phyloP scores from a whole-genome alignment of 495 filamentous ascomycete species.

The Penicillium samsonianum region DNA sequence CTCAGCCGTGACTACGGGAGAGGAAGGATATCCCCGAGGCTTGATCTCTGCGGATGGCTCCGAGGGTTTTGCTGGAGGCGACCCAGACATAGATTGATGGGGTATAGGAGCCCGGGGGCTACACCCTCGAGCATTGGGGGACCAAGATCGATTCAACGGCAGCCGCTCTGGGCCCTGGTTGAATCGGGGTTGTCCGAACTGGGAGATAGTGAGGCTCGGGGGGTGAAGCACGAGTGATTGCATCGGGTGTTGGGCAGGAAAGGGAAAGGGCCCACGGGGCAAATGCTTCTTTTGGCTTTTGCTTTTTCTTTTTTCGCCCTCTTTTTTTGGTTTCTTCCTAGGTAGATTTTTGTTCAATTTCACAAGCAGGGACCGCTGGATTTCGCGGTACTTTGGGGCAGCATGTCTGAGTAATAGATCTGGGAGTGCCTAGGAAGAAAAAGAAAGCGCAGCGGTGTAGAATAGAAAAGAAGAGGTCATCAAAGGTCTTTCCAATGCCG shows the following conservation, averaged over 20 bases:
- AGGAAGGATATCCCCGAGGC: conserved; percentile 51
- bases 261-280: conserved; percentile 19
- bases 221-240: conserved; percentile 53
- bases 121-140: conserved; percentile 66
- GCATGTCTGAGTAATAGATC: conserved; percentile 39
- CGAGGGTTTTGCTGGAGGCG: conserved; percentile 62
- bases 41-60: conserved; percentile 58
- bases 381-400: conserved; percentile 28
- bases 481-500: conserved; percentile 25
- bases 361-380: conserved; percentile 28
- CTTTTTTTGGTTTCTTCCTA: conserved; percentile 1
- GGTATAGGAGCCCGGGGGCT: conserved; percentile 66
- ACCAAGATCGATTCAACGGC: conserved; percentile 68
- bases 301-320: neutral
- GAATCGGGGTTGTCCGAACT: conserved; percentile 46
- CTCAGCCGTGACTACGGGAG: conserved; percentile 35
- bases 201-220: conserved; percentile 43
- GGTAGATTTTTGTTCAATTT: neutral
- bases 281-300: conserved; percentile 19
- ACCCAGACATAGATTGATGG: conserved; percentile 85
- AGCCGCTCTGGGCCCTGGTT: conserved; percentile 62
- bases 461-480: conserved; percentile 22
- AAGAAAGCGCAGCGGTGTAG: conserved; percentile 19
- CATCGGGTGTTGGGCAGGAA: conserved; percentile 38
- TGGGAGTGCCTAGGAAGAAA: conserved; percentile 8